Evolutionary conservation across 2,329 filamentous ascomycete genomes (phyloP).

Genomic region (Herpotrichia juniperi): DNA sequence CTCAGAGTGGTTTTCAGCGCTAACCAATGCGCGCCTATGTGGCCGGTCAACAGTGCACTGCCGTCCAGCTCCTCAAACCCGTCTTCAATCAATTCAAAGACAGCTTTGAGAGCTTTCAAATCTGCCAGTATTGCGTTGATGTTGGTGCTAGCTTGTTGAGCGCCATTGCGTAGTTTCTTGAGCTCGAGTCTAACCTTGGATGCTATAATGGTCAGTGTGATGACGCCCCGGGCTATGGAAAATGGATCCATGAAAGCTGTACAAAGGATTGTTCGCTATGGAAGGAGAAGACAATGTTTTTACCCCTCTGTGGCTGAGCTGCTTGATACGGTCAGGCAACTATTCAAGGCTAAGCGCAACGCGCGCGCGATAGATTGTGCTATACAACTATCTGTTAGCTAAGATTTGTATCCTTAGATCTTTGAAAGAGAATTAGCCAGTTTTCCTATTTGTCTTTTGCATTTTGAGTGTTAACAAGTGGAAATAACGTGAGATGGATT

Average conservation of each 20-base stretch:
- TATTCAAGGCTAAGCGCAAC: too few relatives aligned
- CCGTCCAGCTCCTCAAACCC: slow-evolving; percentile 3
- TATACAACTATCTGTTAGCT: neutral
- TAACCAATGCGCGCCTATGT: slow-evolving; percentile 2
- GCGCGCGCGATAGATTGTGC: too few relatives aligned
- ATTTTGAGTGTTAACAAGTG: too few relatives aligned
- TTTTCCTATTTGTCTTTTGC: neutral
- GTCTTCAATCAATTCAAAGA: slow-evolving; percentile 3
- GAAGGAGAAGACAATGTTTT: too few relatives aligned
- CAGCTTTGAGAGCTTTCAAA: slow-evolving; percentile 3
- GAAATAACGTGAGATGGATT: too few relatives aligned
- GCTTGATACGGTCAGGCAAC: too few relatives aligned
- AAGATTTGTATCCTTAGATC: neutral
- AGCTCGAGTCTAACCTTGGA: neutral
- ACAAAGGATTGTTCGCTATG: too few relatives aligned
- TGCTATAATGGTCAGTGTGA: neutral
- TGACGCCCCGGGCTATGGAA: neutral
- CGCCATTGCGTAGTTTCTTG: neutral
- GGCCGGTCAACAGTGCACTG: slow-evolving; percentile 2
- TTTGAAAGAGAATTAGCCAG: too few relatives aligned
- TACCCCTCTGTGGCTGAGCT: too few relatives aligned
- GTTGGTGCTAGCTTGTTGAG: neutral
- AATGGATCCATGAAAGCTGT: neutral
- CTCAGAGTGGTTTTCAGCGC: neutral
- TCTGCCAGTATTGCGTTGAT: neutral